Evolutionary conservation across 1,284 basidiomycete genomes (phyloP).

Genomic region (Lignosus rhinocerotis): DNA sequence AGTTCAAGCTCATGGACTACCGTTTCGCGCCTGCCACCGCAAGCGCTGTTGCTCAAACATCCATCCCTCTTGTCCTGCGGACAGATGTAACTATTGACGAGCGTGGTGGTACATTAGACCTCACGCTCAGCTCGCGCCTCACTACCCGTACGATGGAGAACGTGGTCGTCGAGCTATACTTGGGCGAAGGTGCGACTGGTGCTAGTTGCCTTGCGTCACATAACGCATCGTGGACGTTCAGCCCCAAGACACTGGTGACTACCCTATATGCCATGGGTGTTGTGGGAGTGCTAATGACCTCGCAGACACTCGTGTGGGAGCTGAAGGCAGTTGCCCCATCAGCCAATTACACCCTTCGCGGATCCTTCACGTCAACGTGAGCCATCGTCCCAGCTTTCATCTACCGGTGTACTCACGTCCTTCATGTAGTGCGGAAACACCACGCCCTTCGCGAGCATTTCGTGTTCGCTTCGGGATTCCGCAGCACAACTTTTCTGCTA

Average conservation of each 20-base stretch:
- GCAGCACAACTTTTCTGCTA: slow-evolving; percentile 73
- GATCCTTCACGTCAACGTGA: slow-evolving; percentile 73
- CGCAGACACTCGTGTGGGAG: slow-evolving; percentile 73
- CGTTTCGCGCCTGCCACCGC: slow-evolving; percentile 50
- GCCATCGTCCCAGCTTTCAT: slow-evolving; percentile 25
- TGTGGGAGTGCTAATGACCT: not conserved
- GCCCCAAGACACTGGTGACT: slow-evolving; percentile 64
- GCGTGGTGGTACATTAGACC: slow-evolving; percentile 67
- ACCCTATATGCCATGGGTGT: not conserved
- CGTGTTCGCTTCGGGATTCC: slow-evolving; percentile 72
- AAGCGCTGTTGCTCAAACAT: slow-evolving; percentile 45
- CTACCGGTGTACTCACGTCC: not conserved
- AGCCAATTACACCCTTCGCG: slow-evolving; percentile 72
- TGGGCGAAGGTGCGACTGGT: slow-evolving; percentile 71
- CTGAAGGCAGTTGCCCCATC: slow-evolving; percentile 69
- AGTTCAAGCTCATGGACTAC: slow-evolving; percentile 87
- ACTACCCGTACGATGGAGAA: slow-evolving; percentile 70
- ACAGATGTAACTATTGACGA: slow-evolving; percentile 59
- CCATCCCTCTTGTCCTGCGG: slow-evolving; percentile 70
- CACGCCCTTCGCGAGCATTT: slow-evolving; percentile 69
- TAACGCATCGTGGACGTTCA: slow-evolving; percentile 79
- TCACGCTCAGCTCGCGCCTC: slow-evolving; percentile 70
- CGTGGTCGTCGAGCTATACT: slow-evolving; percentile 67
- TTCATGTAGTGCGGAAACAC: slow-evolving; percentile 35
- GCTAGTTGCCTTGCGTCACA: slow-evolving; percentile 65